These are phyloP conservation scores for Hanseniaspora occidentalis DNA, from an alignment of 805 yeast species.

Conservation along the genomic window DNA sequence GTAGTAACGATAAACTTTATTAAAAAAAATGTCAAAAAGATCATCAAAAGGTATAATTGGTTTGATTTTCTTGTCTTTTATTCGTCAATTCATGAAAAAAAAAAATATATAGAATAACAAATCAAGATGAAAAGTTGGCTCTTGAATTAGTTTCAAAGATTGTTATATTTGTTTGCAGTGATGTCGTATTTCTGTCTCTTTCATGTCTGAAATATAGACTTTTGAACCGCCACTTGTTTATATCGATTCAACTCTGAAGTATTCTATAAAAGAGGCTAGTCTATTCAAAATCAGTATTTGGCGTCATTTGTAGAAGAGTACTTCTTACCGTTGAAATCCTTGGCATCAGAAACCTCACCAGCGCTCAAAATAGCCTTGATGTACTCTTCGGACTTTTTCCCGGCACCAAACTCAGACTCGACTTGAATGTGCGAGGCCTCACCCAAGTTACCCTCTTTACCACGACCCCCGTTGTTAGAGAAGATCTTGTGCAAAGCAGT, in stretches of 20 bases:
- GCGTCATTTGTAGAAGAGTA: conserved; percentile 36
- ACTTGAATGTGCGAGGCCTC: conserved; percentile 58
- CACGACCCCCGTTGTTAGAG: conserved; percentile 44
- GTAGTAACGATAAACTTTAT: too few species aligned
- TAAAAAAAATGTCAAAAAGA: too few species aligned
- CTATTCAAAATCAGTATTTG: conserved; percentile 8
- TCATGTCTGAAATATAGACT: background rate
- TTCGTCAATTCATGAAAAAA: too few species aligned
- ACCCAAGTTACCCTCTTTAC: conserved; percentile 58
- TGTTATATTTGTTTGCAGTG: too few species aligned
- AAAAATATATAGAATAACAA: too few species aligned
- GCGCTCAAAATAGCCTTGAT: conserved; percentile 43
- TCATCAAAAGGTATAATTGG: too few species aligned
- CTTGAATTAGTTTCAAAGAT: too few species aligned
- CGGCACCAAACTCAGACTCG: conserved; percentile 54
- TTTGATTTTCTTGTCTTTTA: too few species aligned
- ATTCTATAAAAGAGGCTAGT: too few species aligned
- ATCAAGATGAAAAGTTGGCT: too few species aligned
- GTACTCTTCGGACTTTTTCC: conserved; percentile 37
- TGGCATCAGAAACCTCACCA: conserved; percentile 40
- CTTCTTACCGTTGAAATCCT: conserved; percentile 17
- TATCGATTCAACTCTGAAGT: conserved; percentile 1
- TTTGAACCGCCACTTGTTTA: background rate
- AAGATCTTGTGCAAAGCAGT: conserved; percentile 55
- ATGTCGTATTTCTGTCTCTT: too few species aligned